Evolutionary conservation across 2,329 filamentous ascomycete genomes (phyloP).

Genomic region (Penicillium olsonii): DNA sequence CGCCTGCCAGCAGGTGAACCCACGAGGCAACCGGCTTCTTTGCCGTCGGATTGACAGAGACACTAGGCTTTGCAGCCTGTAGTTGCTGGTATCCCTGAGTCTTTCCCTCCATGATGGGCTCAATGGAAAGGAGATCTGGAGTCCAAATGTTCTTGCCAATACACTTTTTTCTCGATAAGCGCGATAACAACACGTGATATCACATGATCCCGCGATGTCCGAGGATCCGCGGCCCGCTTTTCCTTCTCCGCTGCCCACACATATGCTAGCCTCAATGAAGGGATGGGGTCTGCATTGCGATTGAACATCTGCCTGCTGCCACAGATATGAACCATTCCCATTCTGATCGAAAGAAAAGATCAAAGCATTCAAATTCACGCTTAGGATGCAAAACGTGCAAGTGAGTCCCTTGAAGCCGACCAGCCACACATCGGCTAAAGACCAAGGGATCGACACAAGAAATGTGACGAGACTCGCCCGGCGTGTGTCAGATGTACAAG

Average conservation of each 20-base stretch:
- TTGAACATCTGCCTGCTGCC: no score
- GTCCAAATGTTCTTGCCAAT: no score
- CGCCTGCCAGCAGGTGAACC: conserved; percentile 36
- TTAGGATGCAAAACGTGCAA: no score
- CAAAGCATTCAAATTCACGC: no score
- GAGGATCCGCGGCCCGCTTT: background rate
- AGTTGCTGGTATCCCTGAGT: background rate
- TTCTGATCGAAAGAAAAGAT: no score
- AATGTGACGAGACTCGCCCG: background rate
- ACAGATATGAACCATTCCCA: no score
- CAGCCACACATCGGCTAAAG: background rate
- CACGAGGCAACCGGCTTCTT: conserved; percentile 18
- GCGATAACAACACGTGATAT: background rate
- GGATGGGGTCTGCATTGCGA: no score
- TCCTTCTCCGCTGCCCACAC: background rate
- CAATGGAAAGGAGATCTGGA: background rate
- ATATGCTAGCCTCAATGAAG: background rate
- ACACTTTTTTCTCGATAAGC: background rate
- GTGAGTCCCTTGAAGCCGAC: no score
- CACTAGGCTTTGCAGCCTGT: background rate
- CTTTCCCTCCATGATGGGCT: background rate
- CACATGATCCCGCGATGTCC: background rate
- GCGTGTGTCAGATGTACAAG: background rate
- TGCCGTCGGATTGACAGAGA: background rate
- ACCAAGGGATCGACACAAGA: background rate